A percentile compares a stretch with the other conserved stretches of the same genome.
Evolutionary conservation across 768 basidiomycete genomes (phyloP).

Genomic region (Hydnomerulius pinastri): DNA sequence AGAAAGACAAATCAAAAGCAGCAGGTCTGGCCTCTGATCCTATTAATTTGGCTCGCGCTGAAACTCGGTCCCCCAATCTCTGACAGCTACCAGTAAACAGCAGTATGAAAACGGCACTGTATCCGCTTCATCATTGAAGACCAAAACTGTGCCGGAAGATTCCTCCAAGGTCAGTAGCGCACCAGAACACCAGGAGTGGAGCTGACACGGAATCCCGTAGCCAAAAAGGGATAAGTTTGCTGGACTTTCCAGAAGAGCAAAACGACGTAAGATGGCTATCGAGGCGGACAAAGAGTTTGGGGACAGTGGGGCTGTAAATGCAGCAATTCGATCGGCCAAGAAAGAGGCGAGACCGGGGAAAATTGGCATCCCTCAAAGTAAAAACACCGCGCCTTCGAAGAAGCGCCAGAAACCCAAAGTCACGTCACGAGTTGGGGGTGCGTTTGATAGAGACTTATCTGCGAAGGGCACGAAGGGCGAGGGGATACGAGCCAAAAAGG

Average conservation of each 20-base stretch:
- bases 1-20: conserved; percentile 78
- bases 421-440: conserved; percentile 34
- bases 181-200: background rate
- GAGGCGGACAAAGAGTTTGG: conserved; percentile 73
- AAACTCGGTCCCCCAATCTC: background rate
- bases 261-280: conserved; percentile 83
- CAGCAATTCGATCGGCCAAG: conserved; percentile 87
- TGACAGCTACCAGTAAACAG: conserved; percentile 71
- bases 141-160: conserved; percentile 31
- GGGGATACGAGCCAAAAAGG: conserved; percentile 66
- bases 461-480: conserved; percentile 45
- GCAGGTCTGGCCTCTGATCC: conserved; percentile 53
- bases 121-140: conserved; percentile 39
- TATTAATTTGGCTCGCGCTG: conserved; percentile 2
- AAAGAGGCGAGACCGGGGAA: conserved; percentile 72
- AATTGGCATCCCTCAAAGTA: conserved; percentile 60
- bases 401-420: conserved; percentile 35
- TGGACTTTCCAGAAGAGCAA: conserved; percentile 84
- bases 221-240: conserved; percentile 76
- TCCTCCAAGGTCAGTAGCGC: conserved; percentile 42
- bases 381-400: conserved; percentile 32
- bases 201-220: conserved; percentile 37
- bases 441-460: conserved; percentile 65
- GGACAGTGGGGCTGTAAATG: conserved; percentile 55
- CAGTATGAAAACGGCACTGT: conserved; percentile 65